These are phyloP conservation scores for Chlorella ohadii DNA, from an alignment of 139 green algal genomes.

Conservation along the genomic window DNA sequence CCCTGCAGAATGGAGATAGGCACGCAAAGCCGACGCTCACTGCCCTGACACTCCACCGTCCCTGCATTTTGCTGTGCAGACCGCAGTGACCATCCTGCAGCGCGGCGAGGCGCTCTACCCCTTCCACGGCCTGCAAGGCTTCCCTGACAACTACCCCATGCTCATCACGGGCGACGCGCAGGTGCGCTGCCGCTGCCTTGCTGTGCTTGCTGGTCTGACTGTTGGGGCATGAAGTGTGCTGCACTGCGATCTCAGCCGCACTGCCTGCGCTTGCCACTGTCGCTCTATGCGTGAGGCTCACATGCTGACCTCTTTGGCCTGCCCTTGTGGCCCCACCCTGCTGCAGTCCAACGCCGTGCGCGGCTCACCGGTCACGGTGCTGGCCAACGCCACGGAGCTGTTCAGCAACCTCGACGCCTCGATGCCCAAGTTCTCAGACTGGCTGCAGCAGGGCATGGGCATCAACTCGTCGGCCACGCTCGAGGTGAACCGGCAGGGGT, in stretches of 20 bases:
- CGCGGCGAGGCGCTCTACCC: constrained; percentile 40
- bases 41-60: background rate
- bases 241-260: too few species aligned
- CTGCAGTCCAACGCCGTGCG: constrained; percentile 32
- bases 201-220: too few species aligned
- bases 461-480: constrained; percentile 46
- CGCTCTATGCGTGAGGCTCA: too few species aligned
- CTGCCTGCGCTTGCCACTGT: too few species aligned
- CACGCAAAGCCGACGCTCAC: background rate
- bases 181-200: background rate
- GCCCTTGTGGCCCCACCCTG: background rate
- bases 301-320: background rate
- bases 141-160: constrained; percentile 38
- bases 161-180: constrained; percentile 36
- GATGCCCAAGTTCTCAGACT: constrained; percentile 37
- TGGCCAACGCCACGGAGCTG: constrained; percentile 36
- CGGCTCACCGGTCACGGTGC: constrained; percentile 26
- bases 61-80: constrained; percentile 14
- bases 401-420: constrained; percentile 30
- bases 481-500: background rate
- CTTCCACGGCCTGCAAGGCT: constrained; percentile 33
- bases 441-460: constrained; percentile 45
- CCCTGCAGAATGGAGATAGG: too few species aligned
- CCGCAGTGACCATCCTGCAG: constrained; percentile 44
- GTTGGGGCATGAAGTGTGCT: too few species aligned